A percentile compares a stretch with the other conserved stretches of the same genome.
Conservation (phyloP, 257 asterid genomes). For the Solanum lycopersicoides region DNA sequence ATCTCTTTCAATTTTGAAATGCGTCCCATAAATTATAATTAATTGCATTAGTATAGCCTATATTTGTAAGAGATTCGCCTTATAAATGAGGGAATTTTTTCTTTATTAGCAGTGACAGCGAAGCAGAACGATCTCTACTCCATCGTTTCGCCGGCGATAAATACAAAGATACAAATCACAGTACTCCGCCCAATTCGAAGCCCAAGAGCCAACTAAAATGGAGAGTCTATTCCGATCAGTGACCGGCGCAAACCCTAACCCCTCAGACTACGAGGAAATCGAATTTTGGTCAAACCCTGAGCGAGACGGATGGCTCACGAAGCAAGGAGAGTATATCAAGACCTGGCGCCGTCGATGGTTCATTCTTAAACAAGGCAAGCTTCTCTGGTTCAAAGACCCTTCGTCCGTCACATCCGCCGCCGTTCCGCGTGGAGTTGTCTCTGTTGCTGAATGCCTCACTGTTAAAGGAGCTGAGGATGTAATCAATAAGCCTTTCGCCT, state of each 20-base stretch:
- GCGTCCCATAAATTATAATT: background rate
- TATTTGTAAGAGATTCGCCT: background rate
- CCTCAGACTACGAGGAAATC: slow-evolving; percentile 59
- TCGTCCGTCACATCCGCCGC: slow-evolving; percentile 41
- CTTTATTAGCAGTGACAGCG: background rate
- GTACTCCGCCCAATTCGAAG: background rate
- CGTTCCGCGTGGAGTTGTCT: slow-evolving; percentile 79
- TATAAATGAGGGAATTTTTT: background rate
- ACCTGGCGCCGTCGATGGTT: slow-evolving; percentile 99
- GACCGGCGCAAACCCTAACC: slow-evolving; percentile 48
- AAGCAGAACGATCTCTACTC: background rate
- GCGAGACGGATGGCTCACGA: slow-evolving; percentile 84
- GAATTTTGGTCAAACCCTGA: slow-evolving; percentile 83
- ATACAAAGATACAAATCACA: background rate
- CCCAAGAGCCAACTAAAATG: slow-evolving; percentile 11
- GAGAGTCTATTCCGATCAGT: slow-evolving; percentile 72
- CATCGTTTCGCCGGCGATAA: background rate
- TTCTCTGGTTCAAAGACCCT: slow-evolving; percentile 85
- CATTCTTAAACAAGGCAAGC: slow-evolving; percentile 78
- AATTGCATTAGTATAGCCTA: background rate
- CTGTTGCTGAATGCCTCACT: slow-evolving; percentile 69
- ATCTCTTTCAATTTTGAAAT: background rate
- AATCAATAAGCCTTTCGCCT: slow-evolving; percentile 59
- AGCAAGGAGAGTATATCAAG: slow-evolving; percentile 93
- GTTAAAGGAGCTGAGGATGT: slow-evolving; percentile 94